Evolutionary conservation across 805 yeast species (phyloP).

Genomic region (Naumovozyma baii): DNA sequence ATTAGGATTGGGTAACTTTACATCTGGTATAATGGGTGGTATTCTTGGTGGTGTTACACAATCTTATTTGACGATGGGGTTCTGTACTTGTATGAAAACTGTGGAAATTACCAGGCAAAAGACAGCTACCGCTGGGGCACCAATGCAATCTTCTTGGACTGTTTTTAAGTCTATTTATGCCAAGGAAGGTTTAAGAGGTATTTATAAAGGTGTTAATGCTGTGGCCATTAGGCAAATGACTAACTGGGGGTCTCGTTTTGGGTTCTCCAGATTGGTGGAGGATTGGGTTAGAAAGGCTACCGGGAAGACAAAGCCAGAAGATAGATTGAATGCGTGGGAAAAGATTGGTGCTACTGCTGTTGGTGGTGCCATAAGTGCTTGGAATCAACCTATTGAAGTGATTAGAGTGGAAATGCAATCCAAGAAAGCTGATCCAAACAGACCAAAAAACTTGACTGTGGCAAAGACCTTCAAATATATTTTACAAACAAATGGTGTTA

Average conservation of each 20-base stretch:
- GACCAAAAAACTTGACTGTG: slow-evolving; percentile 86
- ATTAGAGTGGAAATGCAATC: slow-evolving; percentile 98
- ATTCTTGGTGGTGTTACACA: slow-evolving; percentile 93
- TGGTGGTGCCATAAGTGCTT: slow-evolving; percentile 96
- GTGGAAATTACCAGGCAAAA: slow-evolving; percentile 92
- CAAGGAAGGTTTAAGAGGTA: slow-evolving; percentile 86
- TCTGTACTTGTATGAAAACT: slow-evolving; percentile 98
- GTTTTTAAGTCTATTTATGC: slow-evolving; percentile 78
- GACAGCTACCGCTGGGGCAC: slow-evolving; percentile 59
- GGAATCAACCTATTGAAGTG: slow-evolving; percentile 99
- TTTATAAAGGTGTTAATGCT: slow-evolving; percentile 96
- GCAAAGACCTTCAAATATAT: slow-evolving; percentile 70
- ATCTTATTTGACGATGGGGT: slow-evolving; percentile 93
- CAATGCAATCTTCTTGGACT: slow-evolving; percentile 66
- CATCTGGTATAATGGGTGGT: slow-evolving; percentile 93
- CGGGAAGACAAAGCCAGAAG: slow-evolving; percentile 46
- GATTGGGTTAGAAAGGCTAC: slow-evolving; percentile 59
- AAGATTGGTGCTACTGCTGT: slow-evolving; percentile 76
- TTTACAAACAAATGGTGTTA: slow-evolving; percentile 69
- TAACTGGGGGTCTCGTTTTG: slow-evolving; percentile 98
- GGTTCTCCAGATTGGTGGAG: slow-evolving; percentile 85
- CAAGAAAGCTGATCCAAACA: slow-evolving; percentile 83
- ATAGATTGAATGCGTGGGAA: slow-evolving; percentile 62
- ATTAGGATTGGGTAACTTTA: slow-evolving; percentile 60
- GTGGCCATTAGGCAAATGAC: slow-evolving; percentile 98